Evolutionary conservation across 2,329 filamentous ascomycete genomes (phyloP).

Genomic region (Pseudogymnoascus sp.): DNA sequence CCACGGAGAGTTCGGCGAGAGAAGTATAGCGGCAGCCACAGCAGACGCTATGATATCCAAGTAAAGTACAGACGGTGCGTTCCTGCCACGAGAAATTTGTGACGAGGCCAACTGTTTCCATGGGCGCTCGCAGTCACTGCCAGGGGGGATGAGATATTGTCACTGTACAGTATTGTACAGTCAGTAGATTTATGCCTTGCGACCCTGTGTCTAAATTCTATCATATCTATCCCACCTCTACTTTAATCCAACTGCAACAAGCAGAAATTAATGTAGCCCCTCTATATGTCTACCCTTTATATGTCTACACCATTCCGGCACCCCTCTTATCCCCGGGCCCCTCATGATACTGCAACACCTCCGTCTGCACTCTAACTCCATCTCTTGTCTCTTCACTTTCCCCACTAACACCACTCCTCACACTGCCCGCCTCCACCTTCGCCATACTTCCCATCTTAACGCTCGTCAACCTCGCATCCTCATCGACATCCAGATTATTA

Average conservation of each 20-base stretch:
- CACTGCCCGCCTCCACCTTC: neutral
- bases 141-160: neutral
- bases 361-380: constrained; percentile 1
- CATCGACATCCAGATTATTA: neutral
- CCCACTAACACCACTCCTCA: constrained; percentile 4
- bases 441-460: neutral
- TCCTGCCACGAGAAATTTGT: neutral
- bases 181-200: neutral
- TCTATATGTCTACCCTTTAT: neutral
- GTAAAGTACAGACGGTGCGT: no score
- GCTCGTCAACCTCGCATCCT: constrained; percentile 2
- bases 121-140: neutral
- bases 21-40: neutral
- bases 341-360: constrained; percentile 6
- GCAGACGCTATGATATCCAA: neutral
- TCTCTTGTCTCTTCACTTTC: neutral
- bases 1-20: neutral
- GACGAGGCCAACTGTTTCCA: neutral
- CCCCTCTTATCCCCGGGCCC: neutral
- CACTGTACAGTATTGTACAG: neutral
- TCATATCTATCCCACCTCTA: neutral
- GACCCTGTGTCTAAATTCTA: neutral
- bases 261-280: neutral
- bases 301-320: neutral
- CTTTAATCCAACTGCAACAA: neutral